Evolutionary conservation across 352 stramenopile species (phyloP), one percentile per base, ranked within the genome.

Genomic region (Phytophthora rubi): DNA sequence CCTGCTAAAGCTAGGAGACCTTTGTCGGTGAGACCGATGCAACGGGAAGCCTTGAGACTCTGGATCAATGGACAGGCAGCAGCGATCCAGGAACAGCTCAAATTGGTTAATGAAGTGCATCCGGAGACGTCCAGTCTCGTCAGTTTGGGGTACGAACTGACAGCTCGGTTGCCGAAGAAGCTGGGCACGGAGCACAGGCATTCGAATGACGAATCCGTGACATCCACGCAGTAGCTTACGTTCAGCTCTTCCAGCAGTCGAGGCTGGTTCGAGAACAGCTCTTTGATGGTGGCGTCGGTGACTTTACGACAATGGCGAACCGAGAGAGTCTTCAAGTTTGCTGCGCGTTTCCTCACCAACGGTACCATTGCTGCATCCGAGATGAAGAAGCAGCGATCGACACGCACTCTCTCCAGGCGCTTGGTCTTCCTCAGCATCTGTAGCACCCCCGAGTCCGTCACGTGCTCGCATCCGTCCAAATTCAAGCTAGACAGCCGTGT

Each of bases 81-180:
- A n/a, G 82, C 73, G 30, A 95, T 84, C 71, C 79, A 92, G 13
- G 73, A 80, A 48, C 79, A 91, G 21, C 72, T 77, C 6, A 93
- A 73, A 32, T 80, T 82, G 6, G 86, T 92, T 33, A 94, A 55
- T 1, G 30, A 60, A 3, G 23, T 52, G 35, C 85, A 92, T 2
- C 77, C 80, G 1, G 85, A 89, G 18, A 95, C 66, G 53, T 95
- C 83, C 9, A 94, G 45, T 9, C 68, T 72, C 9, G 45, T n/a
- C 10, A 92, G 44, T 30, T 66, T 62, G 12, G 77, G 71, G 42
- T 92, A 92, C 12, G 71, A 76, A 7, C 71, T 75, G 8, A 81
- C 70, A 39, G 73, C 62, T 1, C 77, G 79, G 28, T 81, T 80
- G 28, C 85, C 85, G 23, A 81, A 88, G 60, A 83, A 85, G 13